Evolutionary conservation across 306 rosid species (phyloP).

Genomic region (Styphnolobium japonicum): DNA sequence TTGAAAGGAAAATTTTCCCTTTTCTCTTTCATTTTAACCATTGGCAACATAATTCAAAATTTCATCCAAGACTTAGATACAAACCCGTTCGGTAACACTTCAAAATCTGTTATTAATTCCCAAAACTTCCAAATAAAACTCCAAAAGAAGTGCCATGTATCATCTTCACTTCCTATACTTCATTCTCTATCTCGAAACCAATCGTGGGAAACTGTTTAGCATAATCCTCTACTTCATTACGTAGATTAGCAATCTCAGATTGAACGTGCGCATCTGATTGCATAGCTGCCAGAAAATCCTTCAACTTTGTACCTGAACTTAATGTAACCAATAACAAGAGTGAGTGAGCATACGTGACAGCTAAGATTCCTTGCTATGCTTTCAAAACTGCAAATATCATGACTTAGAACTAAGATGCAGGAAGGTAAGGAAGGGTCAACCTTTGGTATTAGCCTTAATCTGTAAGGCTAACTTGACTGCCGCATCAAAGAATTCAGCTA

Average conservation of each 20-base stretch:
- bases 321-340: constrained; percentile 13
- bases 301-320: constrained; percentile 75
- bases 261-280: constrained; percentile 60
- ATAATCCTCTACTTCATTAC: constrained; percentile 69
- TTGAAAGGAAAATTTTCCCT: neutral
- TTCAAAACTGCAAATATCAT: neutral
- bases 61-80: neutral
- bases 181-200: constrained; percentile 83
- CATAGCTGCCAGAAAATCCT: constrained; percentile 77
- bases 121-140: constrained; percentile 4
- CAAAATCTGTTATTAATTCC: constrained; percentile 7
- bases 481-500: constrained; percentile 81
- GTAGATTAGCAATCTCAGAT: constrained; percentile 64
- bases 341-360: neutral
- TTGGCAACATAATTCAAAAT: neutral
- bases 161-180: constrained; percentile 57
- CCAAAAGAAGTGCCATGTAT: neutral
- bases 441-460: constrained; percentile 69
- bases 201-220: constrained; percentile 86
- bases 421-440: constrained; percentile 32
- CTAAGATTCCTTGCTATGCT: neutral
- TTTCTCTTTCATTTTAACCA: neutral
- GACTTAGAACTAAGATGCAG: neutral
- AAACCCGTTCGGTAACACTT: constrained; percentile 2
- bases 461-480: constrained; percentile 86